These are phyloP conservation scores for Eragrostis nindensis DNA, from an alignment of 176 grass and related monocot genomes.

Conservation along the genomic window DNA sequence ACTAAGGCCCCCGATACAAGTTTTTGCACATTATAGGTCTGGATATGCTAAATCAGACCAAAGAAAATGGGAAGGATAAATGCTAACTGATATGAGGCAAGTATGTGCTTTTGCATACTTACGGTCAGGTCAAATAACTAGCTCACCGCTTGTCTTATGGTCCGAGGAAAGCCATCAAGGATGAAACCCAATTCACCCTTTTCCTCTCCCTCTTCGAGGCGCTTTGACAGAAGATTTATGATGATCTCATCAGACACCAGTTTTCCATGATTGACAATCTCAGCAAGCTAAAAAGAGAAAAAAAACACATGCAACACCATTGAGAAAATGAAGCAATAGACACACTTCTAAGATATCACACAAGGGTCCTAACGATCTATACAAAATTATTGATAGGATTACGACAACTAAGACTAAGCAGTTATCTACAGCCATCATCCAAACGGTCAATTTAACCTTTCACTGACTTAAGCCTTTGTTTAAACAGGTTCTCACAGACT, in stretches of 20 bases:
- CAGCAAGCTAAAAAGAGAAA: conserved; percentile 71
- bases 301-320: not conserved
- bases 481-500: not conserved
- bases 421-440: not conserved
- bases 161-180: conserved; percentile 95
- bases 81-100: conserved; percentile 29
- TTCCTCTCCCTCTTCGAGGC: conserved; percentile 68
- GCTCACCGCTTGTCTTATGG: conserved; percentile 98
- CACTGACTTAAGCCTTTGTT: not conserved
- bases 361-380: not conserved
- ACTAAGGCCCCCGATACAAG: not conserved
- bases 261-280: conserved; percentile 92
- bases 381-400: not conserved
- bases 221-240: conserved; percentile 81
- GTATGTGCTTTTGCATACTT: conserved; percentile 51
- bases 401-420: not conserved
- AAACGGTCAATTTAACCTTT: not conserved
- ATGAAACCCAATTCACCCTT: conserved; percentile 95
- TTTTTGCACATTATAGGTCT: not conserved
- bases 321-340: not conserved
- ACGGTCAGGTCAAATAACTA: conserved; percentile 55
- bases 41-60: not conserved
- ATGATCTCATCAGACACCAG: conserved; percentile 92
- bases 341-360: not conserved
- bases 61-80: conserved; percentile 13